Conservation (phyloP, 225 moss, liverwort and hornwort genomes). For the Ulota crispa region DNA sequence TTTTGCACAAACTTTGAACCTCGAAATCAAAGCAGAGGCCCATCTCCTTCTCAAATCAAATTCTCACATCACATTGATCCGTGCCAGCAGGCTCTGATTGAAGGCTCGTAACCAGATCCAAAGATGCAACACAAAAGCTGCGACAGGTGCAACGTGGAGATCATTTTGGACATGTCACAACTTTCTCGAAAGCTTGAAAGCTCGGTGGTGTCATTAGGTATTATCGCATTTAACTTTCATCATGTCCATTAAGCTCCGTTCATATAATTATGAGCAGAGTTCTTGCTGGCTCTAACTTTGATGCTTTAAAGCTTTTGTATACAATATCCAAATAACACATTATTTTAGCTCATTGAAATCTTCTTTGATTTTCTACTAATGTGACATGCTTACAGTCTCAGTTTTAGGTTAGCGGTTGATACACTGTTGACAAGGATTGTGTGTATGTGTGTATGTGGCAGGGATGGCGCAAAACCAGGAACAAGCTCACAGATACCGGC, state of each 20-base stretch:
- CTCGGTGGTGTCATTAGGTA: slow-evolving; percentile 17
- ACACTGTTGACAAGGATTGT: background rate
- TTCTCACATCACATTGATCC: background rate
- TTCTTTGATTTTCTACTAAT: background rate
- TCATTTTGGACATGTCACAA: slow-evolving; percentile 29
- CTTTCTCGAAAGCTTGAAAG: slow-evolving; percentile 16
- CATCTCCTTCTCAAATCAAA: background rate
- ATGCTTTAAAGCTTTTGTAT: background rate
- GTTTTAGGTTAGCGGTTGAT: background rate
- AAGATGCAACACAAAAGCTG: slow-evolving; percentile 31
- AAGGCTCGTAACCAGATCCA: background rate
- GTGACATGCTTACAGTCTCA: background rate
- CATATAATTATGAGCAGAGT: no score
- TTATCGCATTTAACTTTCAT: background rate
- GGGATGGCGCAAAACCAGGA: slow-evolving; percentile 13
- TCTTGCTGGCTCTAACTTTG: background rate
- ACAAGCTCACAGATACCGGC: slow-evolving; percentile 19
- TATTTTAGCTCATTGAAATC: background rate
- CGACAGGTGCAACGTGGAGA: slow-evolving; percentile 32
- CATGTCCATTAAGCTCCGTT: background rate
- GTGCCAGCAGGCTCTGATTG: background rate
- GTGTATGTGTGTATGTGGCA: background rate
- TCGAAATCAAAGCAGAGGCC: background rate
- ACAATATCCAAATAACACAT: background rate
- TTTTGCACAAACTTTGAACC: background rate